Percentiles rank a stretch among this genome's conserved stretches.
These are phyloP conservation scores for Babesia microti DNA, from an alignment of 169 alveolate species.

Conservation along the genomic window DNA sequence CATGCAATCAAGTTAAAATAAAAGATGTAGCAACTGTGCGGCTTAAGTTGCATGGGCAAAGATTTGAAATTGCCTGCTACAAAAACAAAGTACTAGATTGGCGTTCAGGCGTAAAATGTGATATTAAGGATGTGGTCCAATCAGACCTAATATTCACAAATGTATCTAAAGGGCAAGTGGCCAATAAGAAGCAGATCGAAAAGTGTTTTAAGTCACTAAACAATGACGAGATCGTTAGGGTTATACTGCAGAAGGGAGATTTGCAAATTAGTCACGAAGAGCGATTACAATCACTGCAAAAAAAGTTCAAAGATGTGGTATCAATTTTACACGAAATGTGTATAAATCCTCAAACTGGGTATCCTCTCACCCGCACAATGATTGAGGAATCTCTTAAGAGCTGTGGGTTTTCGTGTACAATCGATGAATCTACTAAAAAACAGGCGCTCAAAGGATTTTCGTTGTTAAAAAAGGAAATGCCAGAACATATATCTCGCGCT, in stretches of 20 bases:
- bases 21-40: slow-evolving; percentile 92
- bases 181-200: slow-evolving; percentile 75
- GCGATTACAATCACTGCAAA: slow-evolving; percentile 64
- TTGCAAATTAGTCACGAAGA: slow-evolving; percentile 77
- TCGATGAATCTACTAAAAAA: slow-evolving; percentile 66
- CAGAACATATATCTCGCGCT: slow-evolving; percentile 64
- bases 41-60: slow-evolving; percentile 69
- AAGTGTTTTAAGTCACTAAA: slow-evolving; percentile 76
- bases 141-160: slow-evolving; percentile 78
- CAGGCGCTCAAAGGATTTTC: slow-evolving; percentile 70
- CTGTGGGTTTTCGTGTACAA: slow-evolving; percentile 59
- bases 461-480: slow-evolving; percentile 56
- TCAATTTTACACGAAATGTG: slow-evolving; percentile 61
- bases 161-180: slow-evolving; percentile 88
- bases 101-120: slow-evolving; percentile 80
- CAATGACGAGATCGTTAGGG: slow-evolving; percentile 70
- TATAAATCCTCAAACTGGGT: slow-evolving; percentile 73
- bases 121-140: slow-evolving; percentile 87
- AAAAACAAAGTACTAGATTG: slow-evolving; percentile 89
- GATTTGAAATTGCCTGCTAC: slow-evolving; percentile 94
- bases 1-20: slow-evolving; percentile 81
- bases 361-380: slow-evolving; percentile 68
- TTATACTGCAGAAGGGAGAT: slow-evolving; percentile 86
- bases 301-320: slow-evolving; percentile 63
- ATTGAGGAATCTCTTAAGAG: slow-evolving; percentile 65